A percentile compares a stretch with the other conserved stretches of the same genome.
These are phyloP conservation scores for Emericellopsis terricola DNA, from an alignment of 495 filamentous ascomycete genomes.

Conservation along the genomic window DNA sequence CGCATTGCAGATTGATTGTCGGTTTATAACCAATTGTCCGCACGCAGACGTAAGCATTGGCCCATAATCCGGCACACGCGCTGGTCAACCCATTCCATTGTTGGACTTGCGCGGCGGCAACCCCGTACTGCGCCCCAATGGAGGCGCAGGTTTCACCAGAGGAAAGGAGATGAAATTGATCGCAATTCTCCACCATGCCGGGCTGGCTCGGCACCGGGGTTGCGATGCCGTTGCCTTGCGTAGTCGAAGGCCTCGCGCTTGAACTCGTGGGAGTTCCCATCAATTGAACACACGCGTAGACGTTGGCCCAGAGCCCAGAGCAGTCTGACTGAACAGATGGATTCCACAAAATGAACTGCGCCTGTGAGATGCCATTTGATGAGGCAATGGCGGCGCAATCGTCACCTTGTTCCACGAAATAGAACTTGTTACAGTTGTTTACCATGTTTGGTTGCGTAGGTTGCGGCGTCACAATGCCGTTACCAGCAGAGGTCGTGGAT, in stretches of 20 bases:
- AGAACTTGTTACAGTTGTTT: conserved; percentile 3
- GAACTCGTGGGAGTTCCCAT: conserved; percentile 1
- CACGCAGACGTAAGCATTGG: conserved; percentile 5
- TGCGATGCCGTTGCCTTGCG: conserved; percentile 3
- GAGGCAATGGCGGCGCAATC: conserved; percentile 21
- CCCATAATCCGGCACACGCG: conserved; percentile 6
- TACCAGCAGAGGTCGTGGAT: conserved; percentile 21
- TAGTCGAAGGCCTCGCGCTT: conserved; percentile 2
- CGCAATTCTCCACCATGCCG: conserved; percentile 18
- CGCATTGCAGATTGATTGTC: conserved; percentile 1
- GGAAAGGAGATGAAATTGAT: conserved; percentile 19
- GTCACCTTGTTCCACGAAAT: conserved; percentile 19
- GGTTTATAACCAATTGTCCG: conserved; percentile 2
- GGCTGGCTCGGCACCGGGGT: conserved; percentile 16
- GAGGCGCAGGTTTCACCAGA: conserved; percentile 22
- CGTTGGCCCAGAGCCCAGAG: conserved; percentile 5
- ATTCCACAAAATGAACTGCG: conserved; percentile 16
- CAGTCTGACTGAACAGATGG: conserved; percentile 8
- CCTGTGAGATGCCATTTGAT: conserved; percentile 8
- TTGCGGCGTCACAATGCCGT: neutral
- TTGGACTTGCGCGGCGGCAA: conserved; percentile 7
- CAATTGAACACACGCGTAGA: conserved; percentile 7
- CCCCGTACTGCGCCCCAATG: conserved; percentile 12
- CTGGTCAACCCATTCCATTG: conserved; percentile 6
- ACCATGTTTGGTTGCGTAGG: neutral